phyloP scores from a whole-genome alignment of 495 filamentous ascomycete species.

The Xylaria curta region DNA sequence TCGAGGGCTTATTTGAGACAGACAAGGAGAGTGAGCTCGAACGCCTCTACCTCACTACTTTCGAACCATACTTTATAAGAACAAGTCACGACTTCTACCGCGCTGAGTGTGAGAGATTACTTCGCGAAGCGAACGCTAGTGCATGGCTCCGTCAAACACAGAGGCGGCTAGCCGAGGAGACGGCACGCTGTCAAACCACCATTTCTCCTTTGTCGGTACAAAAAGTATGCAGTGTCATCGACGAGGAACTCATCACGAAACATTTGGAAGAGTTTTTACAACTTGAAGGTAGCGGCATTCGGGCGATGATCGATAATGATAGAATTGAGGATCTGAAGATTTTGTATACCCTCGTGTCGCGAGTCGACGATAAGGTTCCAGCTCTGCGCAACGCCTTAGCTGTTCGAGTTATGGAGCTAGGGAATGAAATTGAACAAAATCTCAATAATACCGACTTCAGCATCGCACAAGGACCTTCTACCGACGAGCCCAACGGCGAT shows the following conservation, averaged over 20 bases:
- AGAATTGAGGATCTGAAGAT: constrained; percentile 74
- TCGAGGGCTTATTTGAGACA: constrained; percentile 87
- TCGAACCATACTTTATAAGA: constrained; percentile 78
- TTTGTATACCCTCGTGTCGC: constrained; percentile 76
- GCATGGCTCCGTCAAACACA: constrained; percentile 82
- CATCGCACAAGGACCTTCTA: constrained; percentile 47
- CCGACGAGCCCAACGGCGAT: constrained; percentile 56
- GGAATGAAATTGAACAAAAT: constrained; percentile 77
- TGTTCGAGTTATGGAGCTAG: constrained; percentile 77
- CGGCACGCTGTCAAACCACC: constrained; percentile 78
- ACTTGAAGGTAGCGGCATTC: constrained; percentile 82
- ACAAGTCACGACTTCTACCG: constrained; percentile 77
- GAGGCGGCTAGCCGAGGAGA: constrained; percentile 78
- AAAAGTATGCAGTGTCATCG: constrained; percentile 80
- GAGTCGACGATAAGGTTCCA: constrained; percentile 78
- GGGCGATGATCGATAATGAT: constrained; percentile 91
- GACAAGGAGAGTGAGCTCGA: constrained; percentile 73
- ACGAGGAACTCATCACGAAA: constrained; percentile 75
- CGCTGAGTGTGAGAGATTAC: constrained; percentile 71
- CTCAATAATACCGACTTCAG: constrained; percentile 59
- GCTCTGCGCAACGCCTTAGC: constrained; percentile 74
- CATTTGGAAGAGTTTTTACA: constrained; percentile 83
- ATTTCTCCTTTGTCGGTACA: constrained; percentile 70
- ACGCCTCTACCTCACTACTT: constrained; percentile 82
- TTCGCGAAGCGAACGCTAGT: constrained; percentile 79